Evolutionary conservation across 768 basidiomycete species (phyloP).

Genomic region (Boletus rufocinnamomeus): DNA sequence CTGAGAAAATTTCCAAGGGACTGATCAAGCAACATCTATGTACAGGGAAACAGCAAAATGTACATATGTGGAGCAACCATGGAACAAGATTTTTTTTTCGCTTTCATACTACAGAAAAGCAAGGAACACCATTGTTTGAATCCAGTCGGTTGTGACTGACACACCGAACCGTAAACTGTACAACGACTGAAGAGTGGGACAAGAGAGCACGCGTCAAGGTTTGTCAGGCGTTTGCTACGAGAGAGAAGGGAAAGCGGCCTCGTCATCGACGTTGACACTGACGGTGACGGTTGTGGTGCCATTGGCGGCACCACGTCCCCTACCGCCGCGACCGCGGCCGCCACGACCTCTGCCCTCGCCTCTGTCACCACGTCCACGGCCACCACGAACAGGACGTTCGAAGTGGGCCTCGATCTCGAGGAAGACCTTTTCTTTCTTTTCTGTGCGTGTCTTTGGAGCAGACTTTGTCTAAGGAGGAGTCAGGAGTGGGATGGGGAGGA

Average conservation of each 20-base stretch:
- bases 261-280: constrained; percentile 82
- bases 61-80: constrained; percentile 8
- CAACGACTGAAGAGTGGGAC: constrained; percentile 7
- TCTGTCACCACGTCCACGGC: constrained; percentile 52
- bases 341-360: constrained; percentile 50
- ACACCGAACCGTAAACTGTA: constrained; percentile 16
- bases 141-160: constrained; percentile 11
- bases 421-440: constrained; percentile 90
- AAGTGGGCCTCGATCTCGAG: constrained; percentile 92
- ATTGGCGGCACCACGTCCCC: constrained; percentile 46
- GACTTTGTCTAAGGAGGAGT: constrained; percentile 54
- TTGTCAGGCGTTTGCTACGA: constrained; percentile 39
- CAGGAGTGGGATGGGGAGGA: constrained; percentile 3
- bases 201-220: constrained; percentile 3
- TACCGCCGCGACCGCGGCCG: constrained; percentile 44
- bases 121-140: constrained; percentile 13
- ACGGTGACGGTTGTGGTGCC: constrained; percentile 44
- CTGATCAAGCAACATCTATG: constrained; percentile 10
- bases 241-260: constrained; percentile 88
- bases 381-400: constrained; percentile 75
- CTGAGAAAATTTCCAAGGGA: not conserved
- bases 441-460: constrained; percentile 63
- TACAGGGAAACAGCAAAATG: constrained; percentile 16
- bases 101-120: constrained; percentile 18
- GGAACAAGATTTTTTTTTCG: constrained; percentile 12